Evolutionary conservation across 2,329 filamentous ascomycete genomes (phyloP), one percentile per base, ranked within the genome.

Genomic region (Phyllosticta citrichinensis): DNA sequence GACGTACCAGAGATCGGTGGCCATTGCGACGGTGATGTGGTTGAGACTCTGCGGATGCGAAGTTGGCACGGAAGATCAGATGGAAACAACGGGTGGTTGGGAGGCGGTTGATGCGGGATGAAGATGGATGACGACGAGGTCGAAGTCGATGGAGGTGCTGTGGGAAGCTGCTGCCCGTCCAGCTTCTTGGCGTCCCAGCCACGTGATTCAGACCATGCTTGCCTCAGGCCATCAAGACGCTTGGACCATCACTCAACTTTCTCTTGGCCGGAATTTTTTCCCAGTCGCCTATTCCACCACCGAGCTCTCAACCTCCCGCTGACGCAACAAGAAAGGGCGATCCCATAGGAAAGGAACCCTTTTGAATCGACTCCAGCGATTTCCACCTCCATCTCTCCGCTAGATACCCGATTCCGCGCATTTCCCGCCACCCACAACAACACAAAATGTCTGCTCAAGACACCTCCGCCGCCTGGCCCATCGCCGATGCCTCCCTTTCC

Each of bases 1-100:
- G 74, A 85, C 87, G 80, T 83, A 94, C 89, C 89, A 94, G 76
- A 87, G 83, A 81, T 92, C 88, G 71, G 87, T 80, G 75, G 85
- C 78, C 89, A 94, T 93, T 73, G 79, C 87, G 81, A 70, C 68
- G 66, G 69, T 64, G 63, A 55, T 67, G 33, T 56, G 55, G 27
- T 20, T 19, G 52, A 22, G 55, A 58, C 51, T 55, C 47, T 57
- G 5, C n/a, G 33, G 52, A 17, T n/a, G 30, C 24, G 53, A 30
- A 55, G 47, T 66, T 64, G 60, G 63, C 57, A 56, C 54, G 67
- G 62, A 65, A 66, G 58, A 56, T 62, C 54, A 59, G 62, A 64
- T 67, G 65, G 63, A 56, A 19, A 47, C 52, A 59, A 51, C 58
- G 33, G 52, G 57, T 64, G 66, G 64, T 60, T 63, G 63, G 68